These are phyloP conservation scores for Wallacemonas sp. DNA, from an alignment of 208 protist species.

Conservation along the genomic window DNA sequence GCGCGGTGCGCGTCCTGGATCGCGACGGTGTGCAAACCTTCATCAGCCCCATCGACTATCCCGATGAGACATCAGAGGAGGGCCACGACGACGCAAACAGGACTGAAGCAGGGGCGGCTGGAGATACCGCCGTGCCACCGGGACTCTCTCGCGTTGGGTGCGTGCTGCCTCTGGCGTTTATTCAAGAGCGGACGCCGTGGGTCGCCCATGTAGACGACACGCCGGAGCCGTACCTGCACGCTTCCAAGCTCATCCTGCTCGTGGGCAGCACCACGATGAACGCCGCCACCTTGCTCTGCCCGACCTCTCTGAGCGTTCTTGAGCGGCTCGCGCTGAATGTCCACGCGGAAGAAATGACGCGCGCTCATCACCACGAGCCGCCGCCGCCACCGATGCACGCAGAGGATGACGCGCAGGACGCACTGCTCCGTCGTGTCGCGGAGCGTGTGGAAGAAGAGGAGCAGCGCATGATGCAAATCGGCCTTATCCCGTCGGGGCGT, in stretches of 20 bases:
- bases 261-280: constrained; percentile 29
- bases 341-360: not conserved
- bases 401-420: not conserved
- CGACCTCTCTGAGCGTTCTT: constrained; percentile 24
- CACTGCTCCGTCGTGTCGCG: not conserved
- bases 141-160: constrained; percentile 22
- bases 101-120: not conserved
- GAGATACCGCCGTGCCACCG: constrained; percentile 16
- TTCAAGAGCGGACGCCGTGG: constrained; percentile 33
- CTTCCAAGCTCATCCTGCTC: constrained; percentile 32
- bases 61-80: not conserved
- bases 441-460: constrained; percentile 11
- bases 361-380: not conserved
- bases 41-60: constrained; percentile 43
- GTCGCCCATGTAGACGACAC: constrained; percentile 20
- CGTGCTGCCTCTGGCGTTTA: constrained; percentile 23
- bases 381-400: not conserved
- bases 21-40: constrained; percentile 52
- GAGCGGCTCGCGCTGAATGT: constrained; percentile 19
- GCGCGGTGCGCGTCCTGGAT: constrained; percentile 49
- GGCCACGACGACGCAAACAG: not conserved
- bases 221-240: constrained; percentile 47
- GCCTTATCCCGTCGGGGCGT: constrained; percentile 31
- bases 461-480: constrained; percentile 20
- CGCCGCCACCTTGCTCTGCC: constrained; percentile 31